Evolutionary conservation across 345 rosid species (phyloP).

Genomic region (Cardiospermum halicacabum): DNA sequence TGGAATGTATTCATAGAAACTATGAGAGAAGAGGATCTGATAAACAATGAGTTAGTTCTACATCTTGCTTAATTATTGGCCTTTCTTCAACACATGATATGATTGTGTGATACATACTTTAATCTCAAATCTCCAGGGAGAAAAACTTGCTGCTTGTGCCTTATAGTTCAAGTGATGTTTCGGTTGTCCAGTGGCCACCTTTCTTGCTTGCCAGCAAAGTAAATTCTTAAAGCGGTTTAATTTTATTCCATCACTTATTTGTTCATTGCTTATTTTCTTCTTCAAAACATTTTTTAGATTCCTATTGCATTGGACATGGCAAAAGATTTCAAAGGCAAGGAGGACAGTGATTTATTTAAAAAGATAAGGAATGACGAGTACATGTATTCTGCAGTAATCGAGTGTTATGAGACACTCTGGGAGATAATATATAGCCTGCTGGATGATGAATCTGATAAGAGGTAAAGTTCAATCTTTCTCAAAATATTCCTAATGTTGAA

Average conservation of each 20-base stretch:
- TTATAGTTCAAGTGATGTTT: conserved; percentile 52
- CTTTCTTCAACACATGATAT: conserved; percentile 12
- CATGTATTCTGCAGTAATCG: conserved; percentile 74
- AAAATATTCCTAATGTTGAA: conserved; percentile 6
- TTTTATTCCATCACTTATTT: conserved; percentile 13
- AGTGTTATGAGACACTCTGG: conserved; percentile 73
- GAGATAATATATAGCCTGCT: conserved; percentile 57
- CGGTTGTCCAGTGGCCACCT: conserved; percentile 96
- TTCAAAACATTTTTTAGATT: conserved; percentile 48
- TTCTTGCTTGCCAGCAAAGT: conserved; percentile 98
- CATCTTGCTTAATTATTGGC: conserved; percentile 16
- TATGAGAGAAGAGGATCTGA: conserved; percentile 85
- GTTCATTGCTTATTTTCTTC: conserved; percentile 15
- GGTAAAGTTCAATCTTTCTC: conserved; percentile 36
- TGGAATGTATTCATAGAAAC: conserved; percentile 84
- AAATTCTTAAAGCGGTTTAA: conserved; percentile 19
- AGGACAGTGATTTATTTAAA: conserved; percentile 66
- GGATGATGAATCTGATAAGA: conserved; percentile 58
- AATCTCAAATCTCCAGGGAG: conserved; percentile 48
- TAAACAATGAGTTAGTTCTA: conserved; percentile 63
- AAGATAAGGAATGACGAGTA: conserved; percentile 64
- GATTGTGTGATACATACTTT: conserved; percentile 17
- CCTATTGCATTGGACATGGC: conserved; percentile 99
- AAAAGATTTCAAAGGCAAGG: conserved; percentile 80
- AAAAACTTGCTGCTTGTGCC: conserved; percentile 88